Evolutionary conservation across 192 early-diverging fungal genomes (phyloP), one percentile per base, ranked within the genome.

Genomic region (Irineochytrium annulatum): DNA sequence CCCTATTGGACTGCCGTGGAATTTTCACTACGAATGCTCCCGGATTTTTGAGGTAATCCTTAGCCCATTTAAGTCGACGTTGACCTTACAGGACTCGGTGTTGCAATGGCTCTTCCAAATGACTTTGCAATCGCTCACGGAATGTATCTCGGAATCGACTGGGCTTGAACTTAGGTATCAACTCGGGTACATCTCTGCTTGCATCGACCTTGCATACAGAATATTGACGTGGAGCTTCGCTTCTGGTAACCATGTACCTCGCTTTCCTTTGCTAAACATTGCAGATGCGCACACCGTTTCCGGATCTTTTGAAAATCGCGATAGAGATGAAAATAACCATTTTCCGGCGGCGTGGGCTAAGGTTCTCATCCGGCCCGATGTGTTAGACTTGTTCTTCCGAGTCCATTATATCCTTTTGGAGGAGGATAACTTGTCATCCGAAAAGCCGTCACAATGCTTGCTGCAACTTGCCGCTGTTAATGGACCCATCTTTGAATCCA

Each of bases 161-260:
- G 3, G 46, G n/a, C 29, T 65, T n/a, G 43, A 57, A n/a, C 13
- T 35, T 6, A 19, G 3, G 63, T 57, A 19, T 20, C 55, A n/a
- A 37, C 22, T 14, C 52, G 34, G 49, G 48, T 57, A 37, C 46
- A 41, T 32, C 28, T 35, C 24, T 67, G n/a, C n/a, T n/a, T n/a
- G 46, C 35, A 43, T 60, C 5, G 43, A 32, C 0, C 59, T 67
- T 33, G 56, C 65, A 4, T 16, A 60, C 8, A 59, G 52, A 43
- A 57, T 67, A 27, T 31, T 67, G 19, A 52, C 31, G 14, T 67
- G 65, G 65, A 57, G 60, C 17, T 67, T 67, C 52, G 65, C 46
- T 35, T 55, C 52, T 30, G 31, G 65, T 67, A 16, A 16, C 33
- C 34, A 16, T 55, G 54, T 32, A 19, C 34, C 51, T 46, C 14